Evolutionary conservation across 192 early-diverging fungal genomes (phyloP).

Genomic region (Coemansia sp.): DNA sequence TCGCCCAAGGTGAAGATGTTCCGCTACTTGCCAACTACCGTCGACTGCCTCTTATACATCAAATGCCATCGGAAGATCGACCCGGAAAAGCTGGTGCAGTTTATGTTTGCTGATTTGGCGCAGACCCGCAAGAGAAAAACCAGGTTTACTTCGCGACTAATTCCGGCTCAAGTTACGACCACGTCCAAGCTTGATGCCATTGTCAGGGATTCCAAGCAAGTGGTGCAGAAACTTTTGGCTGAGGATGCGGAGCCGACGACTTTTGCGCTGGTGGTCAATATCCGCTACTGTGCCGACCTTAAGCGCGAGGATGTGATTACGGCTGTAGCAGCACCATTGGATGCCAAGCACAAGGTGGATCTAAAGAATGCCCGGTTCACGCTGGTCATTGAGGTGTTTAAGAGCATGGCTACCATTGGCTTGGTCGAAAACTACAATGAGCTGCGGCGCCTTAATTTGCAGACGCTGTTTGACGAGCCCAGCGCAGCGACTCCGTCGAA

Average conservation of each 20-base stretch:
- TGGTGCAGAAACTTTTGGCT: constrained; percentile 32
- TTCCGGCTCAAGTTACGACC: constrained; percentile 43
- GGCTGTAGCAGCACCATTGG: constrained; percentile 47
- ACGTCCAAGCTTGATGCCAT: constrained; percentile 50
- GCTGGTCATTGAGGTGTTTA: constrained; percentile 51
- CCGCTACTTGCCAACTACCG: constrained; percentile 42
- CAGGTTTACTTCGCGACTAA: constrained; percentile 40
- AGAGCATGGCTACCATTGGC: constrained; percentile 49
- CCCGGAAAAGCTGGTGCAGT: constrained; percentile 42
- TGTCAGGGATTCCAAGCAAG: constrained; percentile 31
- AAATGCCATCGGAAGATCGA: constrained; percentile 46
- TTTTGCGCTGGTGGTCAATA: constrained; percentile 51
- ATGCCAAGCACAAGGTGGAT: constrained; percentile 53
- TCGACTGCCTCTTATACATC: constrained; percentile 49
- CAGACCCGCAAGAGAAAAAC: constrained; percentile 46
- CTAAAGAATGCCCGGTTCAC: constrained; percentile 49
- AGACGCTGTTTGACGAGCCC: constrained; percentile 48
- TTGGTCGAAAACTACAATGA: constrained; percentile 47
- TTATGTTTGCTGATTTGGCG: constrained; percentile 44
- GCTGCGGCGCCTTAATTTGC: constrained; percentile 41
- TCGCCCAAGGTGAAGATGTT: constrained; percentile 31
- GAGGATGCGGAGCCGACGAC: constrained; percentile 51
- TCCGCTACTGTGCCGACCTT: constrained; percentile 49
- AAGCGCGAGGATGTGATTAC: constrained; percentile 49
- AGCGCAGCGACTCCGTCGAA: neutral